Base-by-base conservation (phyloP, 306 rosid species). In the Hippophae rhamnoides region DNA sequence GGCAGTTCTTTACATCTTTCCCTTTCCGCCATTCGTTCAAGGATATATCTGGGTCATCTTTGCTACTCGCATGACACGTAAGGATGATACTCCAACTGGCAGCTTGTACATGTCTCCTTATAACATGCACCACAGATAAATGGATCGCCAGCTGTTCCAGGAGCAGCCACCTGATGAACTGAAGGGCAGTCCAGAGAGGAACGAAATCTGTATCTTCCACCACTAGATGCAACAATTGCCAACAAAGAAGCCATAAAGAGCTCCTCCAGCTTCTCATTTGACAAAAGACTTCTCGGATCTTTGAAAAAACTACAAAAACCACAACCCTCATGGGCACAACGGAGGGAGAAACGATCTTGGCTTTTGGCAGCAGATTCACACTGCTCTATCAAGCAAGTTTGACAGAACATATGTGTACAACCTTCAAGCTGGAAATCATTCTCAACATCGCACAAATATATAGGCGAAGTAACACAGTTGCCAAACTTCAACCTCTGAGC, bases 171-270 rank as follows among this genome's bases (percentile, higher is more conserved):
- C 56, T 65, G 83, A 65, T 88, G 88, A 64, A 93, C 50, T 0
- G 95, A 80, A 59, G 97, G 89, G 60, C 99, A 93, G 82, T 88
- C 97, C 0, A 96, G 99, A 48, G 97, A 80, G 0, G 97, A 96
- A 64, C 99, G 88, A 65, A 93, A 93, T 74, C 88, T 76, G 66
- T 73, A 82, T 41, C 60, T 57, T 47, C 94, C 90, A 6, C 73
- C 76, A 44, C 95, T 84, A 1, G 71, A 67, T 2, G 79, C 62
- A 52, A 93, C 90, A 67, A 80, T 86, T 42, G 94, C 84, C 27
- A 86, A 86, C 78, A 93, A n/a, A 13, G 99, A 80, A 3, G 97
- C 90, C 69, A 89, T 71, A 69, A 88, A 88, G 51, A 93, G 86
- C 62, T 88, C 99, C 66, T 88, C 99, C 59, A 93, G 66, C 84